Evolutionary conservation across 495 filamentous ascomycete species (phyloP).

Genomic region (Glarea lozoyensis): DNA sequence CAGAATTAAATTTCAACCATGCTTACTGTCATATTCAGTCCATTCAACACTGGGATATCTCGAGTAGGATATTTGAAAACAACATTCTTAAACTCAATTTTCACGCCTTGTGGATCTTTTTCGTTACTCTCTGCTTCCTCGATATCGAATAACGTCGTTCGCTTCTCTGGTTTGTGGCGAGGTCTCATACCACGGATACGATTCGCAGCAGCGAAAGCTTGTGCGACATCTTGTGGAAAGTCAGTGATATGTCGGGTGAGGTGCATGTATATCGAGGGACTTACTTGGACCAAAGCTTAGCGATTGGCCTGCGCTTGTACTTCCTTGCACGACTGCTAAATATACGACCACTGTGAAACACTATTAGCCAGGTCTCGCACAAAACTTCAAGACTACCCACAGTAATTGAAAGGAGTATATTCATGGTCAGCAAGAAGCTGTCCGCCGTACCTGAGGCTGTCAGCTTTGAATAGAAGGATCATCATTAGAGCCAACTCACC

Average conservation of each 20-base stretch:
- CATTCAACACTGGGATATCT: slow-evolving; percentile 36
- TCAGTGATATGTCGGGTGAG: neutral
- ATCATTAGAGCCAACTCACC: slow-evolving; percentile 29
- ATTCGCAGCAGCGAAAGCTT: slow-evolving; percentile 46
- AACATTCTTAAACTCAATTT: slow-evolving; percentile 45
- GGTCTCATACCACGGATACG: slow-evolving; percentile 33
- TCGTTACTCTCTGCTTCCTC: slow-evolving; percentile 28
- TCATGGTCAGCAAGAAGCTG: slow-evolving; percentile 21
- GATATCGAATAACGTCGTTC: slow-evolving; percentile 13
- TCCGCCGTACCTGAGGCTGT: slow-evolving; percentile 27
- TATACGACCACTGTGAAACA: slow-evolving; percentile 35
- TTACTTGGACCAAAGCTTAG: slow-evolving; percentile 27
- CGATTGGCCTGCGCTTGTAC: slow-evolving; percentile 18
- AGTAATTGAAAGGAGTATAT: slow-evolving; percentile 24
- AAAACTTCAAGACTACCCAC: slow-evolving; percentile 18
- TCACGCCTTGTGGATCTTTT: slow-evolving; percentile 29
- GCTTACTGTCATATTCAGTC: slow-evolving; percentile 40
- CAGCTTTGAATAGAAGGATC: neutral
- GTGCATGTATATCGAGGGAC: neutral
- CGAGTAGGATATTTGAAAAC: slow-evolving; percentile 50
- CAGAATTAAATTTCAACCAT: slow-evolving; percentile 16
- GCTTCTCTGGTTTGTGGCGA: neutral
- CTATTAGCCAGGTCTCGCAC: slow-evolving; percentile 7
- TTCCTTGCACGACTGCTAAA: slow-evolving; percentile 23
- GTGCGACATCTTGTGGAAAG: slow-evolving; percentile 35